Conservation (phyloP, 768 basidiomycete genomes). For the Termitomyces sp. region DNA sequence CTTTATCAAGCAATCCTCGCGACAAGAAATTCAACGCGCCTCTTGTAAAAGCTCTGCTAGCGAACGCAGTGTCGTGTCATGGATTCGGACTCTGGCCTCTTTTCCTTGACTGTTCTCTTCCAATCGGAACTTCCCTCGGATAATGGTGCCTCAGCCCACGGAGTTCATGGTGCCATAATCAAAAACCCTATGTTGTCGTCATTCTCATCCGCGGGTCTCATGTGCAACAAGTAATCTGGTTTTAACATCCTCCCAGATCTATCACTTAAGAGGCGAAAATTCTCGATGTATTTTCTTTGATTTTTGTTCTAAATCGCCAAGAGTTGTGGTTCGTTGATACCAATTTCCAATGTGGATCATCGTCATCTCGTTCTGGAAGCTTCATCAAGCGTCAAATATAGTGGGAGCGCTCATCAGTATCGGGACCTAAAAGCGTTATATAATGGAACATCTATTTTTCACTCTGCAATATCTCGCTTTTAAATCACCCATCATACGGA, state of each 20-base stretch:
- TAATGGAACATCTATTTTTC: too few species aligned
- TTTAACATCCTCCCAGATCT: background rate
- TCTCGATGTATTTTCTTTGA: background rate
- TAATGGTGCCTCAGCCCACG: background rate
- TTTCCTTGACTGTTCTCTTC: background rate
- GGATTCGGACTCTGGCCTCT: background rate
- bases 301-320: background rate
- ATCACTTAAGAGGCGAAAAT: background rate
- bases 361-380: background rate
- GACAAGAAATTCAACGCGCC: background rate
- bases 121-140: background rate
- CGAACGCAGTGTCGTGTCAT: background rate
- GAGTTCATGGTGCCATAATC: background rate
- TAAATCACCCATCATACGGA: too few species aligned
- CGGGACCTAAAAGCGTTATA: background rate
- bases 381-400: background rate
- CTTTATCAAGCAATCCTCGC: constrained; percentile 9
- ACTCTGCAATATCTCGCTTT: background rate
- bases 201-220: background rate
- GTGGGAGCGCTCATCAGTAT: background rate
- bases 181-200: background rate
- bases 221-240: background rate
- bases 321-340: background rate
- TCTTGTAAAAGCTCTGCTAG: background rate
- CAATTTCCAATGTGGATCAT: background rate